Evolutionary conservation across 805 yeast species (phyloP).

Genomic region (Wickerhamiella shivajii): DNA sequence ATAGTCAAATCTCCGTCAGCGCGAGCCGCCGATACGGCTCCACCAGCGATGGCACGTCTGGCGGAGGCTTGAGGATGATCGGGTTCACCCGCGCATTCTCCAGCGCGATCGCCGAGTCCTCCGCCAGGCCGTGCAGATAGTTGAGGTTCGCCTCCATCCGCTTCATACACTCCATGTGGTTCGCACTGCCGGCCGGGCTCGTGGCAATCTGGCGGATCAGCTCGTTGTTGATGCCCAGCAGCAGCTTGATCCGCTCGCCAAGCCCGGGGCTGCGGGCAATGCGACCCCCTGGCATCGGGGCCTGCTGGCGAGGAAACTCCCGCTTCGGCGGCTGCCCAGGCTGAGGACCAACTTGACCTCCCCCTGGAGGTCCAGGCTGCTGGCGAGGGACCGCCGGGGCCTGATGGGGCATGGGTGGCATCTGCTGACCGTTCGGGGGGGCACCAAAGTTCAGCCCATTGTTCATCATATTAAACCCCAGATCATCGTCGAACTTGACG

Average conservation of each 20-base stretch:
- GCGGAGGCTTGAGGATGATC: constrained; percentile 1
- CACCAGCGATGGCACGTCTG: neutral
- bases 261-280: constrained; percentile 1
- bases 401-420: constrained; percentile 1
- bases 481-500: constrained; percentile 6
- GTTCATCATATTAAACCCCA: constrained; percentile 3
- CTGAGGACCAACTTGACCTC: neutral
- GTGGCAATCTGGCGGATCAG: constrained; percentile 2
- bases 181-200: neutral
- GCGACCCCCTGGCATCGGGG: constrained; percentile 1
- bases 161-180: constrained; percentile 4
- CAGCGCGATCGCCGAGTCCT: constrained; percentile 1
- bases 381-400: neutral
- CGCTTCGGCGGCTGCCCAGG: neutral
- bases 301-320: neutral
- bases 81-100: constrained; percentile 2
- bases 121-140: constrained; percentile 5
- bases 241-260: constrained; percentile 4
- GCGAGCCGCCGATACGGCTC: constrained; percentile 6
- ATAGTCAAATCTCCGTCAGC: too few relatives aligned
- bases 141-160: constrained; percentile 4
- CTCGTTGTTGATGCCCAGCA: constrained; percentile 6
- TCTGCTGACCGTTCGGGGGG: neutral
- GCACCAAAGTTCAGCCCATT: neutral
- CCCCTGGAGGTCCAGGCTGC: neutral